These are phyloP conservation scores for Melocanna baccifera DNA, from an alignment of 176 grass and related monocot species.

Conservation along the genomic window DNA sequence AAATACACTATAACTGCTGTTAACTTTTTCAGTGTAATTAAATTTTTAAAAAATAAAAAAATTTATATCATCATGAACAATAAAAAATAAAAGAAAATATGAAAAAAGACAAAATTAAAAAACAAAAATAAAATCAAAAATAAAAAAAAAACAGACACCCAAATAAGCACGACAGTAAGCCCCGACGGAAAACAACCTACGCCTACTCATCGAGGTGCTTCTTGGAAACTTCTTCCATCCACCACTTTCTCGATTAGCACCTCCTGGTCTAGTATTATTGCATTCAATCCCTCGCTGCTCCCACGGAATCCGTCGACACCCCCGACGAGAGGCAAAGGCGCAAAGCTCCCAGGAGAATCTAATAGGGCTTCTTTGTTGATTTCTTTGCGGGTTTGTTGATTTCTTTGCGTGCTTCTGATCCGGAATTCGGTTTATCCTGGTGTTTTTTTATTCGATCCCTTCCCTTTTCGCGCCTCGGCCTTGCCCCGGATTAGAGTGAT, in stretches of 20 bases:
- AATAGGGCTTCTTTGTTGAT: background rate
- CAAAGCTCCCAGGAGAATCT: background rate
- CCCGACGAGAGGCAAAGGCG: background rate
- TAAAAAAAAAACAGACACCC: no score
- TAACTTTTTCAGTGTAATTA: no score
- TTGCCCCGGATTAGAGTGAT: background rate
- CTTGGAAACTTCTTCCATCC: no score
- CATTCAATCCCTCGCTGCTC: background rate
- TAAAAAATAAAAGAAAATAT: no score
- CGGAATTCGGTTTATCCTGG: background rate
- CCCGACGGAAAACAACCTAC: no score
- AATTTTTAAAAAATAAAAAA: no score
- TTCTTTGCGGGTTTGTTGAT: background rate
- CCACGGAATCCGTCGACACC: background rate
- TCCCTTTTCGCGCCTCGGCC: background rate
- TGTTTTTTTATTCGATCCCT: conserved; percentile 17
- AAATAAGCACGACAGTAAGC: no score
- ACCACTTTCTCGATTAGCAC: conserved; percentile 21
- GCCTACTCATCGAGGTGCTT: no score
- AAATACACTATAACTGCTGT: no score
- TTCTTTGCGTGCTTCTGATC: background rate
- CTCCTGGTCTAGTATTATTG: conserved; percentile 31
- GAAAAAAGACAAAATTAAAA: no score
- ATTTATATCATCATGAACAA: no score
- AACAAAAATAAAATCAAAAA: no score